These are phyloP conservation scores for Ilyonectria robusta DNA, from an alignment of 2,329 filamentous ascomycete species.

Conservation along the genomic window DNA sequence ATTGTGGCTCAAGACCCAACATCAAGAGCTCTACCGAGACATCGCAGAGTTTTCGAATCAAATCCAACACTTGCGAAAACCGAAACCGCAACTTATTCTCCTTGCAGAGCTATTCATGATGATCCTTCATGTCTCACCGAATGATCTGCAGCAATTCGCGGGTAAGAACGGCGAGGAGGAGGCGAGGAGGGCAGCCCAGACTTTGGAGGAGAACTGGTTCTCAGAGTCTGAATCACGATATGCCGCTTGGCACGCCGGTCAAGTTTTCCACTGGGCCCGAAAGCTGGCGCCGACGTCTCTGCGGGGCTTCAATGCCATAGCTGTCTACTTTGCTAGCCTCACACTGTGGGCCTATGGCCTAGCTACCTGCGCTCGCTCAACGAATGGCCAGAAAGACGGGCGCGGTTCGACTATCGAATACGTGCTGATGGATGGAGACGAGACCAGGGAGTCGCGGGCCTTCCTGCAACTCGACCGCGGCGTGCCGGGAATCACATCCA, in stretches of 20 bases:
- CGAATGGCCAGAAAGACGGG: slow-evolving; percentile 24
- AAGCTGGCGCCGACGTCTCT: slow-evolving; percentile 38
- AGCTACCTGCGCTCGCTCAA: slow-evolving; percentile 26
- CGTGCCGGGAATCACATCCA: slow-evolving; percentile 32
- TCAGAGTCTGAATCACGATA: slow-evolving; percentile 37
- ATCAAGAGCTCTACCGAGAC: slow-evolving; percentile 41
- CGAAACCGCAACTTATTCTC: slow-evolving; percentile 34
- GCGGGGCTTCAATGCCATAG: slow-evolving; percentile 43
- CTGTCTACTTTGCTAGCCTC: slow-evolving; percentile 43
- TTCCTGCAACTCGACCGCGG: slow-evolving; percentile 42
- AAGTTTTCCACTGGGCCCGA: slow-evolving; percentile 41
- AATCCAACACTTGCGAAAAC: slow-evolving; percentile 22
- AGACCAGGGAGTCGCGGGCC: slow-evolving; percentile 30
- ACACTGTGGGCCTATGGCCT: slow-evolving; percentile 43
- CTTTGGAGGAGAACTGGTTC: slow-evolving; percentile 38
- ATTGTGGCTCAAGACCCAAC: slow-evolving; percentile 39
- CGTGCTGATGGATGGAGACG: slow-evolving; percentile 38
- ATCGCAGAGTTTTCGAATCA: slow-evolving; percentile 37
- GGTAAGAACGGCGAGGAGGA: slow-evolving; percentile 42
- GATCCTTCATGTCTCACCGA: slow-evolving; percentile 42
- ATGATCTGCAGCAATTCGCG: slow-evolving; percentile 40
- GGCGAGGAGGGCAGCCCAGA: slow-evolving; percentile 32
- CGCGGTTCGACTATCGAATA: slow-evolving; percentile 18
- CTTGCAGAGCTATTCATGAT: slow-evolving; percentile 46
- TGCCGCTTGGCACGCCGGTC: slow-evolving; percentile 45